Conservation (phyloP, 768 basidiomycete species). For the Sarcodon sp. region DNA sequence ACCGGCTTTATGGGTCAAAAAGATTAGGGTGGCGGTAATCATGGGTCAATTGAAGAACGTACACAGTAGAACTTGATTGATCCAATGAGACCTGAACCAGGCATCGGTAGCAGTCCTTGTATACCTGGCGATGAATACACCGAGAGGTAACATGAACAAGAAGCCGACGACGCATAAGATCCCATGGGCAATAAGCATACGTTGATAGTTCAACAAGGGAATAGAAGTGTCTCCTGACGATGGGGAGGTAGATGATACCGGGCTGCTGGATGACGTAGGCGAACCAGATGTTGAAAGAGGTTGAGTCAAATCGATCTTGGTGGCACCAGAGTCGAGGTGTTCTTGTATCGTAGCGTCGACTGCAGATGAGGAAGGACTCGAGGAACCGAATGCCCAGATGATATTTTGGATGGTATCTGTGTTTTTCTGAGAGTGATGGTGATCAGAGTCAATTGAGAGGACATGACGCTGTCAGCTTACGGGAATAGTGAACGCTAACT, state of each 20-base stretch:
- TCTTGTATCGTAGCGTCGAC: constrained; percentile 29
- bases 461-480: constrained; percentile 5
- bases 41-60: neutral
- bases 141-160: constrained; percentile 43
- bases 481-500: constrained; percentile 37
- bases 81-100: constrained; percentile 31
- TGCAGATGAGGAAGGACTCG: constrained; percentile 32
- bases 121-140: constrained; percentile 43
- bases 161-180: constrained; percentile 39
- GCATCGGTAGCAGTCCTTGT: constrained; percentile 33
- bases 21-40: neutral
- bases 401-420: constrained; percentile 25
- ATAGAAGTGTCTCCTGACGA: neutral
- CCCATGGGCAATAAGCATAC: constrained; percentile 38
- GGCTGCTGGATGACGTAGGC: constrained; percentile 11
- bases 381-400: constrained; percentile 48
- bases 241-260: too few species aligned
- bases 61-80: constrained; percentile 33
- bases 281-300: constrained; percentile 11
- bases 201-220: constrained; percentile 33
- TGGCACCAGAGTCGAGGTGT: constrained; percentile 31
- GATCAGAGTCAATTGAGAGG: neutral
- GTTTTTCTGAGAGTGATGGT: constrained; percentile 22
- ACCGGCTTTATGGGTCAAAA: constrained; percentile 16
- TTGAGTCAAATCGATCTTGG: constrained; percentile 35